phyloP scores from a whole-genome alignment of 208 protist species.

The Trypanosoma rangeli region DNA sequence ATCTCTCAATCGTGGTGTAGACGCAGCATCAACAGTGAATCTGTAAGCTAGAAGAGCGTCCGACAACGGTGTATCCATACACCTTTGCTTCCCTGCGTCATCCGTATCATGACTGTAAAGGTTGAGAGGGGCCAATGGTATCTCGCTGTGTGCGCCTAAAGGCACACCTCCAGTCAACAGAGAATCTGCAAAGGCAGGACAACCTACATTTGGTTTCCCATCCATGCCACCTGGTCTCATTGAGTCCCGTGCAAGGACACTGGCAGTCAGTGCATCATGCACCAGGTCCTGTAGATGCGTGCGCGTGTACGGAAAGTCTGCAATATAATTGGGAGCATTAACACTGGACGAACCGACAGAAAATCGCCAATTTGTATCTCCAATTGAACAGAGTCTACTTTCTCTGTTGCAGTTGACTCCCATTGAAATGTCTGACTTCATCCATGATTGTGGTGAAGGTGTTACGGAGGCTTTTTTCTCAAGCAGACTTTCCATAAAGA shows the following conservation, averaged over 20 bases:
- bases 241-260: conserved; percentile 8
- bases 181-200: neutral
- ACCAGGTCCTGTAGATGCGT: conserved; percentile 18
- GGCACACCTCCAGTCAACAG: neutral
- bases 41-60: neutral
- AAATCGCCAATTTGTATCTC: neutral
- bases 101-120: neutral
- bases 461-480: conserved; percentile 19
- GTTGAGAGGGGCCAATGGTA: neutral
- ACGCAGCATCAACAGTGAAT: neutral
- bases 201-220: neutral
- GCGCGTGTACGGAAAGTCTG: neutral
- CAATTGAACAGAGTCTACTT: neutral
- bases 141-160: neutral
- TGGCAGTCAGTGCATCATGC: conserved; percentile 25
- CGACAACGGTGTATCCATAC: neutral
- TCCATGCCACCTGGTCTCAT: neutral
- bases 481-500: conserved; percentile 65
- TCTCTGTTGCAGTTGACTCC: neutral
- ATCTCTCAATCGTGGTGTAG: neutral
- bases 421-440: neutral
- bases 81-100: neutral
- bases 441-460: conserved; percentile 10
- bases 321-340: neutral
- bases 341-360: neutral